These are phyloP conservation scores for Xylaria palmicola DNA, from an alignment of 495 filamentous ascomycete species.

Conservation along the genomic window DNA sequence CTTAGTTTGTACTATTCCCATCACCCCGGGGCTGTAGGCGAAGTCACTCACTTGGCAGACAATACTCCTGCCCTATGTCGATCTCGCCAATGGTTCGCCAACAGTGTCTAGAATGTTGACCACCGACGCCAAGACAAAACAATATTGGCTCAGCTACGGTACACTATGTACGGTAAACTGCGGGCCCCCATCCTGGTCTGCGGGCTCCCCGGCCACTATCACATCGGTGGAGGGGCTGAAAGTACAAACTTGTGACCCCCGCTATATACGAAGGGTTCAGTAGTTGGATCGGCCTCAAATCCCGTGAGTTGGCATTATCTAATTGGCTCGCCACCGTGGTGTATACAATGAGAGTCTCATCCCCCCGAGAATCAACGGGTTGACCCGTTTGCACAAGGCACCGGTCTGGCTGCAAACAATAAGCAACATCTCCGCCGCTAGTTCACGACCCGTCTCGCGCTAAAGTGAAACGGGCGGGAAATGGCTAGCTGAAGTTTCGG, in stretches of 20 bases:
- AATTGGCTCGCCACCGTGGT: background rate
- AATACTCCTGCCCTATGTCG: conserved; percentile 2
- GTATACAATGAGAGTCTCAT: background rate
- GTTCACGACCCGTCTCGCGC: background rate
- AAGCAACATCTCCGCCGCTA: background rate
- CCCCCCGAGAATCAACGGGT: background rate
- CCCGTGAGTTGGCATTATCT: background rate
- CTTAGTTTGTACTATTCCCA: no score
- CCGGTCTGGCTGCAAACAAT: background rate
- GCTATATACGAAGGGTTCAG: background rate
- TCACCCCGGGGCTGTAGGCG: no score
- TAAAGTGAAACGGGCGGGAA: background rate
- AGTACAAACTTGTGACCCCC: background rate
- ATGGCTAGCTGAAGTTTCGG: conserved; percentile 4
- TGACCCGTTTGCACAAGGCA: background rate
- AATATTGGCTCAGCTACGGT: no score
- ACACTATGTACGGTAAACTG: no score
- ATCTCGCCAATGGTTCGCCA: background rate
- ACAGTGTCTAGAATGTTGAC: no score
- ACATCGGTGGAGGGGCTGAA: background rate
- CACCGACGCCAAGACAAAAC: no score
- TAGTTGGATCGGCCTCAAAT: background rate
- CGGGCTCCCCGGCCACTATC: background rate
- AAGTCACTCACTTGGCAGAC: no score
- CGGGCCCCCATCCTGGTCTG: background rate